A percentile compares a stretch with the other conserved stretches of the same genome.
Evolutionary conservation across 1,284 basidiomycete genomes (phyloP).

Genomic region (Rhodotorula sp.): DNA sequence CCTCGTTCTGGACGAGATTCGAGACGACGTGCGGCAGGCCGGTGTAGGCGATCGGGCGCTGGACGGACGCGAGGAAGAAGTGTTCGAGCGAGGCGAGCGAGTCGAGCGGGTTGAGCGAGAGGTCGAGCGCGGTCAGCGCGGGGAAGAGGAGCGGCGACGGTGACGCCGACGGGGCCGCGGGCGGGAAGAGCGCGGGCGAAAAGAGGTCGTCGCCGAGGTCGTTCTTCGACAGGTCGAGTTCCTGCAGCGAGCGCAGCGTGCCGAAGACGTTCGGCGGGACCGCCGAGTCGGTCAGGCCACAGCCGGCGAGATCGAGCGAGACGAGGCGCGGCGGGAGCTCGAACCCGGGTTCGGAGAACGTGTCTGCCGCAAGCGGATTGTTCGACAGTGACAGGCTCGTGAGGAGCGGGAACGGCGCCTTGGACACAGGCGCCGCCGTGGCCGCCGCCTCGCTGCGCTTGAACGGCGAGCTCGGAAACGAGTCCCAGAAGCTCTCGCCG

Average conservation of each 20-base stretch:
- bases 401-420: constrained; percentile 18
- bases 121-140: constrained; percentile 14
- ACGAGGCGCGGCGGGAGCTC: constrained; percentile 20
- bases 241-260: not conserved
- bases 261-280: constrained; percentile 15
- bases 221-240: constrained; percentile 25
- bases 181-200: not conserved
- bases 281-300: constrained; percentile 12
- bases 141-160: constrained; percentile 5
- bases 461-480: constrained; percentile 4
- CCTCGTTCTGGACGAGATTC: constrained; percentile 26
- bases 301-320: constrained; percentile 23
- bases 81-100: constrained; percentile 25
- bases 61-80: constrained; percentile 12
- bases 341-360: constrained; percentile 5
- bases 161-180: not conserved
- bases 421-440: not conserved
- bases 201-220: constrained; percentile 17
- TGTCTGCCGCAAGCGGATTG: constrained; percentile 14
- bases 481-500: constrained; percentile 11
- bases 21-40: constrained; percentile 18
- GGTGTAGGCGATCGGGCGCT: constrained; percentile 22
- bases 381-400: constrained; percentile 10
- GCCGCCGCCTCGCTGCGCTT: not conserved
- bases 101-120: constrained; percentile 31